phyloP scores from a whole-genome alignment of 225 moss, liverwort and hornwort species.

The Antitrichia curtipendula region DNA sequence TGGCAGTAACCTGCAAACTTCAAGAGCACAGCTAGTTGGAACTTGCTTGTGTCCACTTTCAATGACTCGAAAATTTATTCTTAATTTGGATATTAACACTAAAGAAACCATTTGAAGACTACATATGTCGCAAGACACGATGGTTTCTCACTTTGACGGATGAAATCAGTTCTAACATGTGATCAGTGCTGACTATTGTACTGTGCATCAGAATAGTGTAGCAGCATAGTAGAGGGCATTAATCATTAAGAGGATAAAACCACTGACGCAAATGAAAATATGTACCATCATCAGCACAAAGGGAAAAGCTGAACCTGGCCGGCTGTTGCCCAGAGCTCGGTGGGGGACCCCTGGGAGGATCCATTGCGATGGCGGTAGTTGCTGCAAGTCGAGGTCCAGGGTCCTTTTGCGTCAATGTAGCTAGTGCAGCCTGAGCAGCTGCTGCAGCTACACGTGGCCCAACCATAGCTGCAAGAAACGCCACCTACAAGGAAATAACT shows the following conservation, averaged over 20 bases:
- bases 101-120: neutral
- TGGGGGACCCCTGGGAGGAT: constrained; percentile 2
- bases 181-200: neutral
- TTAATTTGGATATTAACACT: neutral
- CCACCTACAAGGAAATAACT: constrained; percentile 47
- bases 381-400: constrained; percentile 69
- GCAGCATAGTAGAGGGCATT: neutral
- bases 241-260: neutral
- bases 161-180: neutral
- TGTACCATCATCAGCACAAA: neutral
- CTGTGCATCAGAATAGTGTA: neutral
- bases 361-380: constrained; percentile 46
- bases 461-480: constrained; percentile 95
- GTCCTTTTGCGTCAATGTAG: constrained; percentile 68
- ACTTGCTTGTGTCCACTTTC: neutral
- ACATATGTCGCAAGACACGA: neutral
- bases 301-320: constrained; percentile 53
- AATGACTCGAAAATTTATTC: neutral
- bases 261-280: neutral
- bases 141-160: neutral
- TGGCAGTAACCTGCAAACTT: constrained; percentile 36
- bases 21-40: constrained; percentile 26
- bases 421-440: constrained; percentile 88
- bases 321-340: constrained; percentile 15
- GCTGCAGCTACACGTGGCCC: constrained; percentile 93